Evolutionary conservation across 306 rosid species (phyloP).

Genomic region (Purshia tridentata): DNA sequence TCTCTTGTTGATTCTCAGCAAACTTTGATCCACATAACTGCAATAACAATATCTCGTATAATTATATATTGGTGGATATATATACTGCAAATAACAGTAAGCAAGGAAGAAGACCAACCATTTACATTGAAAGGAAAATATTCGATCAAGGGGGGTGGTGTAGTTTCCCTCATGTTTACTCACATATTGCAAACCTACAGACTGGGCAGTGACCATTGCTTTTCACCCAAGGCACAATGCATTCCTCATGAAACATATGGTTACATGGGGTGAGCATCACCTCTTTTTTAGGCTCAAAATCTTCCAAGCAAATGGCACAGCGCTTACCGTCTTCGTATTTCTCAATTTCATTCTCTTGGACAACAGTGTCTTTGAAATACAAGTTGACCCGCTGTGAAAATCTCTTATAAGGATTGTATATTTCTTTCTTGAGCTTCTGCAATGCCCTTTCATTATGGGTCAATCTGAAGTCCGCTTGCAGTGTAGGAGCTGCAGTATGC

Average conservation of each 20-base stretch:
- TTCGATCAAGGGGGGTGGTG: no score
- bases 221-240: conserved; percentile 76
- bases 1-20: no score
- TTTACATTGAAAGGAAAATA: no score
- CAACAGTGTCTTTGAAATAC: conserved; percentile 47
- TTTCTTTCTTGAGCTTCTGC: conserved; percentile 52
- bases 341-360: conserved; percentile 23
- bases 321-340: conserved; percentile 50
- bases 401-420: conserved; percentile 49
- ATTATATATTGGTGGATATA: no score
- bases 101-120: no score
- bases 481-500: conserved; percentile 21
- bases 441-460: conserved; percentile 34
- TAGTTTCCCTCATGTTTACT: conserved; percentile 2
- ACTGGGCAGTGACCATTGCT: conserved; percentile 72
- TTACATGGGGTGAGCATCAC: conserved; percentile 76
- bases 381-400: conserved; percentile 37
- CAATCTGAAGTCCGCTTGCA: conserved; percentile 34
- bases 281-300: conserved; percentile 59
- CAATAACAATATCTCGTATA: no score
- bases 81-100: no score
- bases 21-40: no score
- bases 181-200: conserved; percentile 55
- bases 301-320: conserved; percentile 81
- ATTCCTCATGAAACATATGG: conserved; percentile 87